Evolutionary conservation across 768 basidiomycete genomes (phyloP).

Genomic region (Daedaleopsis sinensis): DNA sequence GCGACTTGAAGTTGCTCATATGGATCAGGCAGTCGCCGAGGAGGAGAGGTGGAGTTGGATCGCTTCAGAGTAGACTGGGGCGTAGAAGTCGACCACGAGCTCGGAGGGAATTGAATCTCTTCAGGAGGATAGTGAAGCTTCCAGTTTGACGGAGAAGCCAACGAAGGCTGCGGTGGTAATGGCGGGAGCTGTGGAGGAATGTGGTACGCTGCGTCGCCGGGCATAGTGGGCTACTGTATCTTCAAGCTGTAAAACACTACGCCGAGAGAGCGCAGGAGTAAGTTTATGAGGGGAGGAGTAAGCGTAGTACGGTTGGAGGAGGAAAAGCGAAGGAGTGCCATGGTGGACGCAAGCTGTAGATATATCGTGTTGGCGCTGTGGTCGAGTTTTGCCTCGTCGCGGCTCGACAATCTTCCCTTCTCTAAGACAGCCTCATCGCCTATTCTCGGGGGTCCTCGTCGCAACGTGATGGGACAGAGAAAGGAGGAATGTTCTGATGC

Average conservation of each 20-base stretch:
- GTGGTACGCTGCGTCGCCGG: neutral
- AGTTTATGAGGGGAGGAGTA: neutral
- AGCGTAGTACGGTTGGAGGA: constrained; percentile 2
- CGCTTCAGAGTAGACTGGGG: neutral
- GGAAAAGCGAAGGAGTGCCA: constrained; percentile 5
- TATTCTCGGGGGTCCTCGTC: too few relatives aligned
- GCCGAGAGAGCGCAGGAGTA: neutral
- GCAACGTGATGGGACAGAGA: constrained; percentile 8
- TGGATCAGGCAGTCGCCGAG: neutral
- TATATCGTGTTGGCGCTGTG: constrained; percentile 4
- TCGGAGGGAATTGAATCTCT: neutral
- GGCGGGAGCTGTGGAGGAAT: neutral
- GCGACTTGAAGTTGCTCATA: constrained; percentile 2
- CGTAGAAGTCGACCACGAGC: neutral
- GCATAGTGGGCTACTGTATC: neutral
- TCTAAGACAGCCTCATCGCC: constrained; percentile 6
- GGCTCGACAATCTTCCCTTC: constrained; percentile 17
- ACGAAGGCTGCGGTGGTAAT: neutral
- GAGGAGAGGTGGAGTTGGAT: constrained; percentile 11
- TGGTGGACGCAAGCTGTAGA: constrained; percentile 3
- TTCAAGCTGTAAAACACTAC: neutral
- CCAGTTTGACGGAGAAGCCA: neutral
- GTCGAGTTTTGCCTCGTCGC: constrained; percentile 20
- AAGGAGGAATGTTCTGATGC: constrained; percentile 17
- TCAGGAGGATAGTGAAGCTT: constrained; percentile 3